phyloP scores from a whole-genome alignment of 306 rosid genomes.

The Acacia crassicarpa region DNA sequence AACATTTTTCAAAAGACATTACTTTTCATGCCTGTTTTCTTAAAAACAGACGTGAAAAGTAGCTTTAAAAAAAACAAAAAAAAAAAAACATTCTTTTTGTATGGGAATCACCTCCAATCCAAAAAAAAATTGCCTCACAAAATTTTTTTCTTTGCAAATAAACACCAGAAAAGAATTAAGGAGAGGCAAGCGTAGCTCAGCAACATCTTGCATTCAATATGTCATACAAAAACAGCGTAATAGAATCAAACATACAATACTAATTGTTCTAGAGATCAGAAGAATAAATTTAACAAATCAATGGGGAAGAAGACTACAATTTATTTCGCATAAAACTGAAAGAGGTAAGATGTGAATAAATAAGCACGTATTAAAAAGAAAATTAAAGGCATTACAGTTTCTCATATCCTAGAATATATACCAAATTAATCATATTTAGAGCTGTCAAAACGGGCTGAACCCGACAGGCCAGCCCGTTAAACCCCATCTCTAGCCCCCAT shows the following conservation, averaged over 20 bases:
- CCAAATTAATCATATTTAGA: neutral
- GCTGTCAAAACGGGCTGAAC: too few relatives aligned
- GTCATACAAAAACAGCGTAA: slow-evolving; percentile 34
- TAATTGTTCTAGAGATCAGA: slow-evolving; percentile 6
- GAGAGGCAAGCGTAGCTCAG: slow-evolving; percentile 68
- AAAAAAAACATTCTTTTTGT: too few relatives aligned
- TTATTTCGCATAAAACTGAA: slow-evolving; percentile 1
- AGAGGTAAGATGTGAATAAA: slow-evolving; percentile 21
- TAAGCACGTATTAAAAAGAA: slow-evolving; percentile 1
- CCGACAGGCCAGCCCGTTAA: too few relatives aligned
- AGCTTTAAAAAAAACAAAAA: too few relatives aligned
- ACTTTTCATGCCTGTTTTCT: too few relatives aligned
- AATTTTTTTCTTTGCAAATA: too few relatives aligned
- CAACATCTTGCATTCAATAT: slow-evolving; percentile 89
- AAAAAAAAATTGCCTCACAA: too few relatives aligned
- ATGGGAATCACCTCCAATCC: too few relatives aligned
- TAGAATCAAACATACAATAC: neutral
- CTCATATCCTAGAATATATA: neutral
- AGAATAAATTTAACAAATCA: slow-evolving; percentile 25
- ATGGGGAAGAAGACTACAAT: slow-evolving; percentile 20
- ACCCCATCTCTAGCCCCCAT: too few relatives aligned
- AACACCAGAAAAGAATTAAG: too few relatives aligned
- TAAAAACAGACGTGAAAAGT: too few relatives aligned
- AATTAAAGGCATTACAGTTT: neutral
- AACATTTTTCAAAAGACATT: too few relatives aligned